A percentile compares a stretch with the other conserved stretches of the same genome.
Evolutionary conservation across 2,329 filamentous ascomycete species (phyloP).

Genomic region (Alternaria viburni): DNA sequence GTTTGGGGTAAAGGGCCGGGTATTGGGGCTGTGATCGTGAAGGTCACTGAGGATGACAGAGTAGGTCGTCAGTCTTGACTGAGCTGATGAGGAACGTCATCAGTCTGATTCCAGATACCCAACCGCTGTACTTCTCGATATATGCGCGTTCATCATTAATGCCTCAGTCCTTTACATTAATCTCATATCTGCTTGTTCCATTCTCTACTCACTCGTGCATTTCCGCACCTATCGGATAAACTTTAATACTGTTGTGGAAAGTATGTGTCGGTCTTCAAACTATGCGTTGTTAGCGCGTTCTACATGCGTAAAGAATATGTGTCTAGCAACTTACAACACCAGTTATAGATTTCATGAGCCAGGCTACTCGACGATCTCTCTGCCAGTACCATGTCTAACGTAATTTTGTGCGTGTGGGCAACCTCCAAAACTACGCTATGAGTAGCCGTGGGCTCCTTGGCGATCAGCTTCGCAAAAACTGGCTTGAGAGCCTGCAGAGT

Average conservation of each 20-base stretch:
- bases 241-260: background rate
- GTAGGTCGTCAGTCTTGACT: background rate
- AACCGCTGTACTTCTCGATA: background rate
- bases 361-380: background rate
- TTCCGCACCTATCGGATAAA: background rate
- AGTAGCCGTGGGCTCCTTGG: background rate
- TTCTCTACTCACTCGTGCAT: background rate
- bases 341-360: background rate
- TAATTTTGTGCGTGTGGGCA: background rate
- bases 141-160: background rate
- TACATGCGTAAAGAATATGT: background rate
- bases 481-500: background rate
- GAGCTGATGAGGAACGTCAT: background rate
- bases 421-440: background rate
- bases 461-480: background rate
- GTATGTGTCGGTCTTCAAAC: background rate
- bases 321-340: background rate
- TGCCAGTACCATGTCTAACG: background rate
- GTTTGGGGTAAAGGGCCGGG: conserved; percentile 32
- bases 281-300: background rate
- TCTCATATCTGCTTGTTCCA: background rate
- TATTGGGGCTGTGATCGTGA: conserved; percentile 36
- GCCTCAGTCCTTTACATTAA: background rate
- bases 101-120: background rate
- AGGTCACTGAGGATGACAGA: conserved; percentile 9